These are phyloP conservation scores for Blechomonas ayalai DNA, from an alignment of 208 protist genomes.

Conservation along the genomic window DNA sequence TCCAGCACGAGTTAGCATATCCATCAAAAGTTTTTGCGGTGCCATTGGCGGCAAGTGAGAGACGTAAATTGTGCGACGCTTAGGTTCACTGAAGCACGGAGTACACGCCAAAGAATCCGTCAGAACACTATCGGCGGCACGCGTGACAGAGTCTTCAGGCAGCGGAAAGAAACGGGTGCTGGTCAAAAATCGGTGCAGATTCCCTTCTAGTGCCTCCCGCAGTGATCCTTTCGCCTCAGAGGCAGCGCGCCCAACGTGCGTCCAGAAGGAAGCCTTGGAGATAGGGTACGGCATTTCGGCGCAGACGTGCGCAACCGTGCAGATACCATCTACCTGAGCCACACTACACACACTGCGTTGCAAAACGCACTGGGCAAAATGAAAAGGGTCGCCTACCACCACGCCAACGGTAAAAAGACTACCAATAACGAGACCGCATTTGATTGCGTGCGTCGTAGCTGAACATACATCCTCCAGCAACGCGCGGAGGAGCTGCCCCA, in stretches of 20 bases:
- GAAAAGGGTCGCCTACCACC: conserved; percentile 68
- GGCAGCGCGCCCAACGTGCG: conserved; percentile 32
- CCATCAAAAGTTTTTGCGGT: conserved; percentile 49
- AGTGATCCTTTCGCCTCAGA: conserved; percentile 15
- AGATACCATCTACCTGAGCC: conserved; percentile 67
- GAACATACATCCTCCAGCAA: conserved; percentile 34
- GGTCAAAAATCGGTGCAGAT: conserved; percentile 50
- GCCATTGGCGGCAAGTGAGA: conserved; percentile 59
- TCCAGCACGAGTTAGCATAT: conserved; percentile 41
- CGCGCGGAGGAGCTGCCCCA: conserved; percentile 37
- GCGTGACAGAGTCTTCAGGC: background rate
- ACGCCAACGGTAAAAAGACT: conserved; percentile 41
- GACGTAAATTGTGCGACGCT: conserved; percentile 66
- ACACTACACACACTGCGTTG: conserved; percentile 29
- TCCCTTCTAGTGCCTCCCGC: conserved; percentile 25
- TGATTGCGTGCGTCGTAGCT: conserved; percentile 10
- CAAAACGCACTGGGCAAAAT: conserved; percentile 50
- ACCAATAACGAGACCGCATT: conserved; percentile 57
- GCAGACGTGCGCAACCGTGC: conserved; percentile 60
- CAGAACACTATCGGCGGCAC: too few species aligned
- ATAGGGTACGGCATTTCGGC: conserved; percentile 27
- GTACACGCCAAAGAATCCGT: too few species aligned
- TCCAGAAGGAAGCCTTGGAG: conserved; percentile 75
- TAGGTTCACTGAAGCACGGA: conserved; percentile 16
- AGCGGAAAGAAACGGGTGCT: conserved; percentile 3